Base-by-base conservation (phyloP, 1,284 basidiomycete genomes). In the Ceratorhiza oryzae-sativae region DNA sequence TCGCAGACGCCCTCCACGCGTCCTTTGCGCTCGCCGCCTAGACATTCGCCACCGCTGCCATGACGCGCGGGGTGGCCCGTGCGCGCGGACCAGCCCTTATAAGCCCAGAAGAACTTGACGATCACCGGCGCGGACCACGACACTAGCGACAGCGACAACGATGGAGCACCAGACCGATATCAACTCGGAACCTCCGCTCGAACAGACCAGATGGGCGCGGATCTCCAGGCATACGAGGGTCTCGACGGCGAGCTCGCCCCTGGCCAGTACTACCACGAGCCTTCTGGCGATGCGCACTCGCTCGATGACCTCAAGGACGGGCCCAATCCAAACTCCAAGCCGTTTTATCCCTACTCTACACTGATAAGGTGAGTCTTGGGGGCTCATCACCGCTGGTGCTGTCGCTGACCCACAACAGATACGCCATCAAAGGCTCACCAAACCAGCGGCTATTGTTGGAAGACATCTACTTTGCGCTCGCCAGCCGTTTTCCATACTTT, bases 391-490 rank as follows among this genome's bases (percentile, higher is more conserved):
- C 3, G 20, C n/a, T 27, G 23, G 36, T 10, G 12, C 27, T n/a
- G 46, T 48, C 10, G 48, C 62, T 62, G 42, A 62, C 58, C 32
- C 42, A 30, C 13, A 53, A 12, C 76, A 92, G 90, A 73, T 93
- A 93, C 79, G 91, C 91, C 73, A 93, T 93, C 79, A 93, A 93
- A 81, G 91, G 91, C 74, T 91, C 92, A 5, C 91, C 91, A 39
- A 92, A 91, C 78, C 89, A 91, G 80, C 92, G 92, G 78, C 79
- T 93, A 72, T 81, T 93, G 71, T 80, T 93, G 67, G 91, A 93
- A 82, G 91, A 93, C 80, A 93, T 93, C 67, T 93, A 93, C 79
- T 93, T 92, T 80, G 91, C 91, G 18, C 92, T 93, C 75, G 91
- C 53, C 13, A 55, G 71, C 27, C 72, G 75, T 45, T 93, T 93